Percentiles rank a stretch among this genome's conserved stretches.
Conservation (phyloP, 2,329 filamentous ascomycete species). For the Fusarium papillatum region DNA sequence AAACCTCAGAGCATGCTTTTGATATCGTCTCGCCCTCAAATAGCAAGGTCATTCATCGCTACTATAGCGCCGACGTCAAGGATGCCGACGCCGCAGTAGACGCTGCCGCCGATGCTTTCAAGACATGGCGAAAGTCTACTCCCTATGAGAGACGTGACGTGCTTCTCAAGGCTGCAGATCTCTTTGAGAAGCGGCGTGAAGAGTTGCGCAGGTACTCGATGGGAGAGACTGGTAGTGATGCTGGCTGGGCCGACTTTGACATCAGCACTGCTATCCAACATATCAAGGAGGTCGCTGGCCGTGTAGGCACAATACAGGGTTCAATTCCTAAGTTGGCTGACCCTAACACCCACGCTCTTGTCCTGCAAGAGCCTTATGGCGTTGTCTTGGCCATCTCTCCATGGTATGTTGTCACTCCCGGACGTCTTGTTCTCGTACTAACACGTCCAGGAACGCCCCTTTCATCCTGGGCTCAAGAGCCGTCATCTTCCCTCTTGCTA, state of each 20-base stretch:
- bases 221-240: conserved; percentile 58
- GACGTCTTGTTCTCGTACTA: not conserved
- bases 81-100: conserved; percentile 66
- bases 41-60: conserved; percentile 66
- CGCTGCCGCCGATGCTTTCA: conserved; percentile 76
- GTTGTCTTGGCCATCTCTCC: conserved; percentile 85
- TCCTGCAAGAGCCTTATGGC: conserved; percentile 83
- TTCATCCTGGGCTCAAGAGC: conserved; percentile 67
- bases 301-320: conserved; percentile 55
- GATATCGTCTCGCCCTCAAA: conserved; percentile 69
- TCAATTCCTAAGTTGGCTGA: conserved; percentile 51
- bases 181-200: conserved; percentile 70
- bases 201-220: conserved; percentile 74
- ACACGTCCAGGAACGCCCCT: conserved; percentile 65
- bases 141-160: conserved; percentile 75
- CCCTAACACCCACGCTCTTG: conserved; percentile 63
- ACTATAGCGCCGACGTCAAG: conserved; percentile 67
- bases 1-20: conserved; percentile 62
- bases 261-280: conserved; percentile 51
- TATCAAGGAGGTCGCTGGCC: conserved; percentile 58
- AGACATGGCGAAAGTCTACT: conserved; percentile 75
- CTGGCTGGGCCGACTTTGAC: conserved; percentile 58
- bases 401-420: conserved; percentile 68
- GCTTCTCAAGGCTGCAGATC: conserved; percentile 76
- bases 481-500: conserved; percentile 77